These are phyloP conservation scores for Tephrocybe sp. DNA, from an alignment of 768 basidiomycete genomes.

Conservation along the genomic window DNA sequence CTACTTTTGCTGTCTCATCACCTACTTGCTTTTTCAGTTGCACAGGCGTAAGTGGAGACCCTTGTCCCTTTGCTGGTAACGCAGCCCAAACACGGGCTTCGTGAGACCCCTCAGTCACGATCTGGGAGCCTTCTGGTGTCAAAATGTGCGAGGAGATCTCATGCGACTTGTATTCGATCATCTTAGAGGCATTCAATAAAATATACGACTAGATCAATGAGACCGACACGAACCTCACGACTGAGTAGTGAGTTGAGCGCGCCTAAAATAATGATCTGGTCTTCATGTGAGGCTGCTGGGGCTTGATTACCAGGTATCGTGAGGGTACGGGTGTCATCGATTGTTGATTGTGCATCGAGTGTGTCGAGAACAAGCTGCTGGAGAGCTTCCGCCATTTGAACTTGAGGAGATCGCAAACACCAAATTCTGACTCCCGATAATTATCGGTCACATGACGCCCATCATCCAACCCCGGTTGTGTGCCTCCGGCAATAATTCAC, in stretches of 20 bases:
- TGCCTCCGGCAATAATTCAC: slow-evolving; percentile 14
- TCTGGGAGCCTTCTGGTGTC: slow-evolving; percentile 79
- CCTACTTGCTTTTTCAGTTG: slow-evolving; percentile 78
- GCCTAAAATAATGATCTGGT: slow-evolving; percentile 82
- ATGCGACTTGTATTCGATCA: slow-evolving; percentile 78
- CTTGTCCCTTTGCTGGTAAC: slow-evolving; percentile 69
- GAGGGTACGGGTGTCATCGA: slow-evolving; percentile 69
- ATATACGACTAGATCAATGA: slow-evolving; percentile 5
- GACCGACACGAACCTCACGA: slow-evolving; percentile 62
- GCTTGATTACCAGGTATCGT: slow-evolving; percentile 59
- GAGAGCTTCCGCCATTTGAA: slow-evolving; percentile 67
- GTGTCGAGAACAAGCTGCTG: slow-evolving; percentile 79
- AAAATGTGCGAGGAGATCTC: slow-evolving; percentile 72
- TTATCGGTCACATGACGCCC: slow-evolving; percentile 12
- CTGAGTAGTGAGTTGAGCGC: slow-evolving; percentile 88
- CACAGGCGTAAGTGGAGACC: slow-evolving; percentile 58
- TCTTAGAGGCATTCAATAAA: slow-evolving; percentile 46
- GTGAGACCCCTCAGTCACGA: slow-evolving; percentile 82
- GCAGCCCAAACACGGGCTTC: slow-evolving; percentile 93
- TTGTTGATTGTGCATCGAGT: slow-evolving; percentile 51
- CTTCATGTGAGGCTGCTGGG: slow-evolving; percentile 64
- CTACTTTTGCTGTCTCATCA: slow-evolving; percentile 86
- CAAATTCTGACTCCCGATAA: slow-evolving; percentile 13
- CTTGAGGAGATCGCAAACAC: slow-evolving; percentile 3
- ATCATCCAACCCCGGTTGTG: background rate